Evolutionary conservation across 2,329 filamentous ascomycete genomes (phyloP).

Genomic region (Aciculosporium take): DNA sequence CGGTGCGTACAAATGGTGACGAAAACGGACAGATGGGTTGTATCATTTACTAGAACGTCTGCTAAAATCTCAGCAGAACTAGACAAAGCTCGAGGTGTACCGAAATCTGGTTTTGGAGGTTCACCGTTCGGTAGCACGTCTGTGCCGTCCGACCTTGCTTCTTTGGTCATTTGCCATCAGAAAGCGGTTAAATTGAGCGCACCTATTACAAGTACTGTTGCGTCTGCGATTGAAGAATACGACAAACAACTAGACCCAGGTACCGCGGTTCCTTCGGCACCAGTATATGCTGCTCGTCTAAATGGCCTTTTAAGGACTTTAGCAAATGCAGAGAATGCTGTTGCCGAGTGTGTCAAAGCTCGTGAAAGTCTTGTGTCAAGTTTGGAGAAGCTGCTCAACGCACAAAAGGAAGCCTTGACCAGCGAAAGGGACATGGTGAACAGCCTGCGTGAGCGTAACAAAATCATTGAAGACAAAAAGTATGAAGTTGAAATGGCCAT

Average conservation of each 20-base stretch:
- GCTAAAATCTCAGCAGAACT: constrained; percentile 33
- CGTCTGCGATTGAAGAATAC: constrained; percentile 66
- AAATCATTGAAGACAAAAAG: constrained; percentile 67
- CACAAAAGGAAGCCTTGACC: constrained; percentile 54
- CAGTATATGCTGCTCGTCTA: constrained; percentile 81
- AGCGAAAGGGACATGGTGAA: constrained; percentile 54
- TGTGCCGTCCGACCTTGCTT: constrained; percentile 62
- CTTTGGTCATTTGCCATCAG: constrained; percentile 61
- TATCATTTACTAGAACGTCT: neutral
- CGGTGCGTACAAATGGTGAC: constrained; percentile 35
- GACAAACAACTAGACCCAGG: constrained; percentile 65
- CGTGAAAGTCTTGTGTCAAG: constrained; percentile 63
- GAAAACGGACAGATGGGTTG: neutral
- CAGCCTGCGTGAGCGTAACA: constrained; percentile 51
- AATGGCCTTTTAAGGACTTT: constrained; percentile 82
- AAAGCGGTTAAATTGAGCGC: constrained; percentile 59
- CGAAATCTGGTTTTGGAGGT: constrained; percentile 36
- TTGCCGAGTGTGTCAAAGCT: constrained; percentile 79
- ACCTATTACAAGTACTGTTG: constrained; percentile 50
- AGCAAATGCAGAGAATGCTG: constrained; percentile 74
- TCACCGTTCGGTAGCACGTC: constrained; percentile 45
- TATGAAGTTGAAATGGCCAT: constrained; percentile 83
- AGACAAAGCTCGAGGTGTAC: constrained; percentile 42
- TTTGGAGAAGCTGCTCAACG: constrained; percentile 67
- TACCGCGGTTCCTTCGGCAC: constrained; percentile 58